Evolutionary conservation across 495 filamentous ascomycete species (phyloP), one percentile per base, ranked within the genome.

Genomic region (Parathielavia appendiculata): DNA sequence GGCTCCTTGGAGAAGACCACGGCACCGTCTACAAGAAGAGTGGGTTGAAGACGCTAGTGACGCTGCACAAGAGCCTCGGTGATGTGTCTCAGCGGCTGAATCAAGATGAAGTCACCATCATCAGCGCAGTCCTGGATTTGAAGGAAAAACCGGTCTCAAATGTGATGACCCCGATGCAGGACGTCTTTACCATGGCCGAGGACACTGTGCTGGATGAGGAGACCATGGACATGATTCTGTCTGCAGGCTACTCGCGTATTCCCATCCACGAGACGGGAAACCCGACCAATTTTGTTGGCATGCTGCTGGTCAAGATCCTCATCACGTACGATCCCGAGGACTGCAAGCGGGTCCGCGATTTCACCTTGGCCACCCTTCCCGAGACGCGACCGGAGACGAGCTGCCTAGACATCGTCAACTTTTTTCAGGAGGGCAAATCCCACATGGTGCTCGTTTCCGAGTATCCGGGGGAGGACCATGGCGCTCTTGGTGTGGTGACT

Each of bases 271-370:
- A 89, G 41, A 86, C 89, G 0, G 88, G 90, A 34, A 95, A 93
- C 63, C 75, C 79, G 0, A 79, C 79, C 48, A 95, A 98, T 63
- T 98, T 96, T 68, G 84, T 97, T 16, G 93, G 93, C 40, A 98
- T 98, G 93, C 81, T 98, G 1, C 74, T 98, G 11, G 93, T 98
- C 65, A 98, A 97, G 74, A 97, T 97, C 64, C 80, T 98, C 39
- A 98, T 98, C 67, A 97, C 95, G 0, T 98, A 98, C 65, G 93
- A 98, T 60, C 93, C 93, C 0, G 93, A 98, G 70, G 93, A 98
- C 66, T 81, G 79, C 62, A 89, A 85, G 63, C 79, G 79, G 5
- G 93, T 98, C 19, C 80, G 84, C 36, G 91, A 97, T 51, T 97
- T 98, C 71, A 84, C 91, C 2, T 75, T 98, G 55, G 93, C 95